Evolutionary conservation across 768 basidiomycete species (phyloP).

Genomic region (Russula abietina): DNA sequence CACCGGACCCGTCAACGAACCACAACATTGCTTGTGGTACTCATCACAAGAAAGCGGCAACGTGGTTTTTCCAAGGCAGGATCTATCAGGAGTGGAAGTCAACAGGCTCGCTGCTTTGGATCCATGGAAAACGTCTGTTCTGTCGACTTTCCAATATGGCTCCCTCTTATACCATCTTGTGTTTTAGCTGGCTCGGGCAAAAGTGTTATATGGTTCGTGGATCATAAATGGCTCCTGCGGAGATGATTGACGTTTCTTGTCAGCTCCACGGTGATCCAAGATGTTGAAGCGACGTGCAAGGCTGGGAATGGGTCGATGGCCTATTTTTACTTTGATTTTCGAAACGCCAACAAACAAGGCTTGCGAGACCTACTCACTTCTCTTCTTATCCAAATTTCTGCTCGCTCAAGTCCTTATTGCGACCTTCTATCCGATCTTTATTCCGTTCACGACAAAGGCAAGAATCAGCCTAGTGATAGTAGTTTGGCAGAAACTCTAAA

Average conservation of each 20-base stretch:
- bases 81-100: not conserved
- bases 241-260: not conserved
- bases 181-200: slow-evolving; percentile 10
- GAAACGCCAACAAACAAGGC: not conserved
- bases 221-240: not conserved
- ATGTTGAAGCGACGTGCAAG: not conserved
- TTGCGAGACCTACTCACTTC: not conserved
- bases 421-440: not conserved
- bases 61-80: not conserved
- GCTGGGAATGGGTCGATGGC: not conserved
- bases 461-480: not conserved
- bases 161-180: not conserved
- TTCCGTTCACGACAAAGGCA: not conserved
- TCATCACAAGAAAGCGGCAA: not conserved
- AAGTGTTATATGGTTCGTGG: slow-evolving; percentile 3
- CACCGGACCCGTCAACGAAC: slow-evolving; percentile 6
- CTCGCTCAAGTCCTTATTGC: not conserved
- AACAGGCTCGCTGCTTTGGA: not conserved
- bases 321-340: slow-evolving; percentile 1
- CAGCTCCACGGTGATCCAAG: slow-evolving; percentile 6
- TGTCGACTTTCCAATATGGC: too few relatives aligned
- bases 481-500: not conserved
- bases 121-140: slow-evolving; percentile 9
- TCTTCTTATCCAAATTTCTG: not conserved
- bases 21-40: not conserved